A percentile compares a stretch with the other conserved stretches of the same genome.
These are phyloP conservation scores for Suillus variegatus DNA, from an alignment of 768 basidiomycete species.

Conservation along the genomic window DNA sequence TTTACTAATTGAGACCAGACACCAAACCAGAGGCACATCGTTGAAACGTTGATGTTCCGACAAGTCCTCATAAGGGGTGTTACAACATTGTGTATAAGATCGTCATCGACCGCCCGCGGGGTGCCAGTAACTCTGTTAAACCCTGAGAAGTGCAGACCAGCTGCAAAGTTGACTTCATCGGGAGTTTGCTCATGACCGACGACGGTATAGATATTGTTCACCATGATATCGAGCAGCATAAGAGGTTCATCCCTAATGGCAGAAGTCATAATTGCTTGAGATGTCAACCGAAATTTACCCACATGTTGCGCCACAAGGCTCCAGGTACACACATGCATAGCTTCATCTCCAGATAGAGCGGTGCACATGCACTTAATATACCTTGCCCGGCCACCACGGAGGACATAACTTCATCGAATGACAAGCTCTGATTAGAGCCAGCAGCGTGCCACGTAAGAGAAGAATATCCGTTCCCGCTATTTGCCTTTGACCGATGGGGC, in stretches of 20 bases:
- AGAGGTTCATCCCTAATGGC: slow-evolving; percentile 6
- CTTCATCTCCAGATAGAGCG: slow-evolving; percentile 6
- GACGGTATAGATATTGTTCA: slow-evolving; percentile 21
- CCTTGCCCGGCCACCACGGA: slow-evolving; percentile 8
- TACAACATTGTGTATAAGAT: background rate
- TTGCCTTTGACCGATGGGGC: slow-evolving; percentile 7
- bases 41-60: too few relatives aligned
- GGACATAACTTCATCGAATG: background rate
- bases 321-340: background rate
- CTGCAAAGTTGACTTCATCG: slow-evolving; percentile 22
- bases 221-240: slow-evolving; percentile 11
- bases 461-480: slow-evolving; percentile 14
- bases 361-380: slow-evolving; percentile 1
- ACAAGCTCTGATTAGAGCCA: slow-evolving; percentile 14
- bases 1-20: background rate
- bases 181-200: slow-evolving; percentile 18
- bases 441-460: slow-evolving; percentile 24
- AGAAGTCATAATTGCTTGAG: slow-evolving; percentile 14
- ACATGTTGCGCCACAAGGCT: slow-evolving; percentile 11
- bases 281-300: slow-evolving; percentile 26
- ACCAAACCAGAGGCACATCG: slow-evolving; percentile 10
- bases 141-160: slow-evolving; percentile 25
- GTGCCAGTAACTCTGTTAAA: slow-evolving; percentile 24
- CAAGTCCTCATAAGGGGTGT: too few relatives aligned
- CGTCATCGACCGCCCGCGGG: slow-evolving; percentile 22